phyloP scores from a whole-genome alignment of 2,329 filamentous ascomycete genomes.

The Phaeophleospora eucalypticola region DNA sequence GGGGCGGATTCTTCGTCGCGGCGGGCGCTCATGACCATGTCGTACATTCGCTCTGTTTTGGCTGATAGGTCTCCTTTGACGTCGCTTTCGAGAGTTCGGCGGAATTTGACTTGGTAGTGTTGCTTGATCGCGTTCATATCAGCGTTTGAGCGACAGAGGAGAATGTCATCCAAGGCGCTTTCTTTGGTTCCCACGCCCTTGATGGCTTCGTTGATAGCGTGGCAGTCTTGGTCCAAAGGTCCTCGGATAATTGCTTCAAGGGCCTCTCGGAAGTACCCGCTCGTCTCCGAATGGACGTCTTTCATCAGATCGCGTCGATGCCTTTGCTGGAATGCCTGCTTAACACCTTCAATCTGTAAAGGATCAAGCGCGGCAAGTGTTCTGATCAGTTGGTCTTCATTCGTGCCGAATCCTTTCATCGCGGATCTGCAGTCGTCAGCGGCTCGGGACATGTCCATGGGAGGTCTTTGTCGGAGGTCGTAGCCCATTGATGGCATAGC shows the following conservation, averaged over 20 bases:
- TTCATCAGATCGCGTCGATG: constrained; percentile 66
- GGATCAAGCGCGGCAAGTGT: constrained; percentile 71
- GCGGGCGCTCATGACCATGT: constrained; percentile 70
- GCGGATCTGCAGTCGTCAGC: constrained; percentile 70
- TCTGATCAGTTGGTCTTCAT: constrained; percentile 72
- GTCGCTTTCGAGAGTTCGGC: constrained; percentile 63
- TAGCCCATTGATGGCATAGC: constrained; percentile 71
- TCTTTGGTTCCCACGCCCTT: constrained; percentile 83
- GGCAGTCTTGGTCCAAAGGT: constrained; percentile 71
- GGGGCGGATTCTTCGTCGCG: constrained; percentile 75
- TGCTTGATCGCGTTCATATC: constrained; percentile 83
- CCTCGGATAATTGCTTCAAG: constrained; percentile 73
- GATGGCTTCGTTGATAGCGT: constrained; percentile 67
- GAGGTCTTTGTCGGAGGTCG: constrained; percentile 63
- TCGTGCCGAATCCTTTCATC: constrained; percentile 92
- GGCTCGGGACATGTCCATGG: constrained; percentile 62
- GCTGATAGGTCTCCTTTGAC: constrained; percentile 76
- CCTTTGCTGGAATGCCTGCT: constrained; percentile 60
- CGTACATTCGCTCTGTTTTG: constrained; percentile 81
- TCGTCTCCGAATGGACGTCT: constrained; percentile 74
- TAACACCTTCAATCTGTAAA: constrained; percentile 67
- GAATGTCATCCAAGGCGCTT: constrained; percentile 74
- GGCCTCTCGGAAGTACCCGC: constrained; percentile 67
- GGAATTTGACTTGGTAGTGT: constrained; percentile 66
- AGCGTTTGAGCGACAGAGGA: constrained; percentile 78